Evolutionary conservation across 2,329 filamentous ascomycete species (phyloP).

Genomic region (Alternaria postmessia): DNA sequence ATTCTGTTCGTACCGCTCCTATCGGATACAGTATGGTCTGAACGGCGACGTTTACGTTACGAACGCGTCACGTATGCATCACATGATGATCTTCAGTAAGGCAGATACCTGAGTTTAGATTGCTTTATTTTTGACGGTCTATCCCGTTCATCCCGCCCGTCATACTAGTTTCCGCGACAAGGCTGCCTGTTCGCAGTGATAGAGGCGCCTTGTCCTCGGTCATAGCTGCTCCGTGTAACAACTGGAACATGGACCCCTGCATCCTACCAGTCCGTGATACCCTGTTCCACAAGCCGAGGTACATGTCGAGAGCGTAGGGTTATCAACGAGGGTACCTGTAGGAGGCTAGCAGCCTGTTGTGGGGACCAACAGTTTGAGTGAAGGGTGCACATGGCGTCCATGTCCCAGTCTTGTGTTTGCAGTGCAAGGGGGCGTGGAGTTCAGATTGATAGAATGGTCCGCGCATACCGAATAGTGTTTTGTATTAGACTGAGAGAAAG

Average conservation of each 20-base stretch:
- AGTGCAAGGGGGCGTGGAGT: not conserved
- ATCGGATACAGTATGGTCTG: not conserved
- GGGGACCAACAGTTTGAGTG: not conserved
- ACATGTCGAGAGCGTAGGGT: not conserved
- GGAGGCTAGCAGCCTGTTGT: not conserved
- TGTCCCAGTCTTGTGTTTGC: not conserved
- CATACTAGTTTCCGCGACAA: not conserved
- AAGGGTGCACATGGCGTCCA: not conserved
- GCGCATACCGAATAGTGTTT: slow-evolving; percentile 48
- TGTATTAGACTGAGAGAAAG: slow-evolving; percentile 24
- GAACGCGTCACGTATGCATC: not conserved
- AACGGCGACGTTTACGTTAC: not conserved
- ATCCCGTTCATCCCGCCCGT: slow-evolving; percentile 10
- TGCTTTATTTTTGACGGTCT: slow-evolving; percentile 15
- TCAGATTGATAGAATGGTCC: slow-evolving; percentile 23
- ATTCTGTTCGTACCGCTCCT: not conserved
- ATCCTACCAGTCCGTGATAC: not conserved
- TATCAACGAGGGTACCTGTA: not conserved
- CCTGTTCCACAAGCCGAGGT: slow-evolving; percentile 2
- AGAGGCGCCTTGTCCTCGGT: not conserved
- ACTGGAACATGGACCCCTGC: slow-evolving; percentile 1
- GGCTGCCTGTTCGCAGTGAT: not conserved
- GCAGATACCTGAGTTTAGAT: slow-evolving; percentile 13
- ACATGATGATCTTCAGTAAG: not conserved
- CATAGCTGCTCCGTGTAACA: not conserved